Conservation (phyloP, 345 rosid genomes). For the Camelina neglecta region DNA sequence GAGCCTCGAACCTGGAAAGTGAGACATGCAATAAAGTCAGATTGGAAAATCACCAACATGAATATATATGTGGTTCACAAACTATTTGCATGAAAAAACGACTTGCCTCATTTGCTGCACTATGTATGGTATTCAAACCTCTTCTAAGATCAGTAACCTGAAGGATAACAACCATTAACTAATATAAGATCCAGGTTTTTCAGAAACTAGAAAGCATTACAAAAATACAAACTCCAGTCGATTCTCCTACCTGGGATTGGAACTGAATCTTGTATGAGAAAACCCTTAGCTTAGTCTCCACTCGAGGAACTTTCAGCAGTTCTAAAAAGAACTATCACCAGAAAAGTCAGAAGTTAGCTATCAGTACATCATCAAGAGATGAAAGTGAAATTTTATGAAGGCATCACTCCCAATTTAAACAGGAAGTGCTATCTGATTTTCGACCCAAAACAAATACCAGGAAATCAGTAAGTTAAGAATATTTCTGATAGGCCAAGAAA, state of each 20-base stretch:
- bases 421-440: neutral
- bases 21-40: slow-evolving; percentile 18
- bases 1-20: slow-evolving; percentile 69
- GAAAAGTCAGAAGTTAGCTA: slow-evolving; percentile 33
- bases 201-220: slow-evolving; percentile 31
- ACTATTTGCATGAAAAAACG: slow-evolving; percentile 20
- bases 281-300: slow-evolving; percentile 81
- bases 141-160: slow-evolving; percentile 82
- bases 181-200: slow-evolving; percentile 18
- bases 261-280: slow-evolving; percentile 79
- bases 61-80: slow-evolving; percentile 21
- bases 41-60: slow-evolving; percentile 28
- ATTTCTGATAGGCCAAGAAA: slow-evolving; percentile 7
- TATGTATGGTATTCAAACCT: slow-evolving; percentile 61
- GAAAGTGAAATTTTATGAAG: slow-evolving; percentile 4
- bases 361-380: slow-evolving; percentile 12
- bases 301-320: slow-evolving; percentile 82
- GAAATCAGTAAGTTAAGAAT: neutral
- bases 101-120: slow-evolving; percentile 79
- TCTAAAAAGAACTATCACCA: slow-evolving; percentile 74
- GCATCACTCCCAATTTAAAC: neutral
- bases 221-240: slow-evolving; percentile 17
- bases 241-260: slow-evolving; percentile 62
- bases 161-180: slow-evolving; percentile 35
- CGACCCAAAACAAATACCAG: neutral